These are phyloP conservation scores for Calocera viscosa DNA, from an alignment of 768 basidiomycete genomes.

Conservation along the genomic window DNA sequence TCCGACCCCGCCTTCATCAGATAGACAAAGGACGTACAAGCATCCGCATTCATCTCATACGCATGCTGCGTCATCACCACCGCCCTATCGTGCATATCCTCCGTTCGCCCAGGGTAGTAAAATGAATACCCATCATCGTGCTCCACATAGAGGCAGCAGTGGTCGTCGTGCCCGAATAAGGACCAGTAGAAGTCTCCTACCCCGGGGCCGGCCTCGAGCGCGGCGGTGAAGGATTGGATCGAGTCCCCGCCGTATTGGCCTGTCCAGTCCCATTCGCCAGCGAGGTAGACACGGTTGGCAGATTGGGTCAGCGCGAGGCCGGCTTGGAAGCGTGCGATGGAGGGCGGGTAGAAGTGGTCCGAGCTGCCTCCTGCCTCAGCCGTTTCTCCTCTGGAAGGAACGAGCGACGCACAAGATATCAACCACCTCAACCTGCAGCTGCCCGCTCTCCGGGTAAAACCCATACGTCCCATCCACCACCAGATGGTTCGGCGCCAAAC, in stretches of 20 bases:
- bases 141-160: conserved; percentile 20
- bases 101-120: conserved; percentile 10
- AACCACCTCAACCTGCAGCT: conserved; percentile 14
- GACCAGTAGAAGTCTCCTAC: conserved; percentile 24
- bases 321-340: conserved; percentile 17
- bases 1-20: background rate
- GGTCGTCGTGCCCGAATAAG: conserved; percentile 23
- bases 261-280: conserved; percentile 26
- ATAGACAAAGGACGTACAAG: background rate
- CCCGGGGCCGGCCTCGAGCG: conserved; percentile 15
- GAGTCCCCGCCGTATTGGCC: conserved; percentile 16
- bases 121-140: conserved; percentile 23
- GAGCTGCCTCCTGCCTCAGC: conserved; percentile 9
- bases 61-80: background rate
- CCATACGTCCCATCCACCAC: conserved; percentile 22
- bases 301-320: conserved; percentile 15
- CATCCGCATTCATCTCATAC: background rate
- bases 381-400: background rate
- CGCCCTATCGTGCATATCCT: background rate
- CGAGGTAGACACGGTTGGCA: conserved; percentile 18
- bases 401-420: conserved; percentile 19
- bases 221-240: conserved; percentile 17
- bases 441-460: conserved; percentile 17
- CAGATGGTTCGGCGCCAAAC: conserved; percentile 23
- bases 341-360: conserved; percentile 18